Percentiles rank a stretch among this genome's conserved stretches.
These are phyloP conservation scores for Teratosphaeria zuluensis DNA, from an alignment of 2,329 filamentous ascomycete species.

Conservation along the genomic window DNA sequence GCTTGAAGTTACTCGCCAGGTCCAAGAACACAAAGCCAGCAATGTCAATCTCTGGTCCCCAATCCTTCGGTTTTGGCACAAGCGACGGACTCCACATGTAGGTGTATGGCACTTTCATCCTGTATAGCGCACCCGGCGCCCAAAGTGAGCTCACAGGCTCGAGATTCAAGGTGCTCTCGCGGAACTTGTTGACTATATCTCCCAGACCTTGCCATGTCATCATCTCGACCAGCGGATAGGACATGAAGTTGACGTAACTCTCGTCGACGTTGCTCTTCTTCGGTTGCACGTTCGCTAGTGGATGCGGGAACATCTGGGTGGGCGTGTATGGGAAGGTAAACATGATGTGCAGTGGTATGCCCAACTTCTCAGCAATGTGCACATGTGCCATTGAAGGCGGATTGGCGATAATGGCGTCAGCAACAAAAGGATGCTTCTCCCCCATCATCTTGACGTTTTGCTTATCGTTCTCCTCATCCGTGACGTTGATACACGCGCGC, in stretches of 20 bases:
- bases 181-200: conserved; percentile 66
- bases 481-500: conserved; percentile 65
- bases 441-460: conserved; percentile 58
- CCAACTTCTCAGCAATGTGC: conserved; percentile 69
- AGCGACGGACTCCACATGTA: conserved; percentile 44
- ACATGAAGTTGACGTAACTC: conserved; percentile 66
- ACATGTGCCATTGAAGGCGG: conserved; percentile 70
- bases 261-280: conserved; percentile 57
- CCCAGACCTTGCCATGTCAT: conserved; percentile 58
- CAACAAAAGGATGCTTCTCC: conserved; percentile 51
- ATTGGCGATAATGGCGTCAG: conserved; percentile 78
- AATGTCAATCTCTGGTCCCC: conserved; percentile 27
- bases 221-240: conserved; percentile 69
- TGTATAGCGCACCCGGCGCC: conserved; percentile 64
- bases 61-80: conserved; percentile 38
- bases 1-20: conserved; percentile 26
- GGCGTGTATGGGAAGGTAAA: conserved; percentile 62
- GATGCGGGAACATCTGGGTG: conserved; percentile 66
- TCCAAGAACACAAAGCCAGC: conserved; percentile 28
- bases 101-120: conserved; percentile 64
- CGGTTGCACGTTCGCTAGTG: conserved; percentile 61
- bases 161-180: conserved; percentile 57
- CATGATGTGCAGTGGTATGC: conserved; percentile 57
- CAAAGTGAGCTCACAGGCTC: conserved; percentile 68
- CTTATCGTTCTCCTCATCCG: conserved; percentile 56